Evolutionary conservation across 352 stramenopile species (phyloP), one percentile per base, ranked within the genome.

Genomic region (Phytophthora citrophthora): DNA sequence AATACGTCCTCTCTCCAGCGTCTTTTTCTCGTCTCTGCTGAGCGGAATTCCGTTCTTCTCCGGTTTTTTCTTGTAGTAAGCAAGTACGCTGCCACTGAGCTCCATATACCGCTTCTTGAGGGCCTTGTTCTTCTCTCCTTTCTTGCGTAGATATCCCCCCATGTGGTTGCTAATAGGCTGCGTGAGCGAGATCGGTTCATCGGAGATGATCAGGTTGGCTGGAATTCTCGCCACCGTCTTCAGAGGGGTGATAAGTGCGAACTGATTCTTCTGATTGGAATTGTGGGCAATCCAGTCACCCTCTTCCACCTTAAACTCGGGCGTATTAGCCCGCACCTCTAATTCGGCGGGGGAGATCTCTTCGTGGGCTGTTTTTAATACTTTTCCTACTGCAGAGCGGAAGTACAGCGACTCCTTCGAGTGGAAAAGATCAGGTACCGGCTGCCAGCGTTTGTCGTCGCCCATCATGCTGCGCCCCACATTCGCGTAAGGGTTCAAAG

Each of bases 51-150:
- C 87, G 38, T 91, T 80, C 61, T 88, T 93, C 49, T 90, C 83
- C 1, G 88, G 88, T 57, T 94, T 93, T 59, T 93, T 94, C 70
- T 91, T 91, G 71, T 93, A 95, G 58, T 95, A 95, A 20, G 83
- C 79, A 31, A 95, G 48, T 6, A 93, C 54, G 1, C 66, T 79
- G 36, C 85, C 83, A 45, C 88, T 91, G 0, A 95, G 68, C 57
- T 94, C 88, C 83, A 95, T 94, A 75, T 91, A 95, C 8, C 88
- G 75, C 15, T 81, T 81, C 66, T 93, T 93, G 54, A 92, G 88
- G 12, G 88, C 83, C 32, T 86, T 86, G 59, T 95, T 95, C 29
- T 77, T 92, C 61, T 95, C 88, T 34, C 88, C 88, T 43, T 86
- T 86, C 70, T 95, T 95, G 27, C 85, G 85, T 20, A 95, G 62